Conservation (phyloP, 1,284 basidiomycete genomes). For the Flammula alnicola region DNA sequence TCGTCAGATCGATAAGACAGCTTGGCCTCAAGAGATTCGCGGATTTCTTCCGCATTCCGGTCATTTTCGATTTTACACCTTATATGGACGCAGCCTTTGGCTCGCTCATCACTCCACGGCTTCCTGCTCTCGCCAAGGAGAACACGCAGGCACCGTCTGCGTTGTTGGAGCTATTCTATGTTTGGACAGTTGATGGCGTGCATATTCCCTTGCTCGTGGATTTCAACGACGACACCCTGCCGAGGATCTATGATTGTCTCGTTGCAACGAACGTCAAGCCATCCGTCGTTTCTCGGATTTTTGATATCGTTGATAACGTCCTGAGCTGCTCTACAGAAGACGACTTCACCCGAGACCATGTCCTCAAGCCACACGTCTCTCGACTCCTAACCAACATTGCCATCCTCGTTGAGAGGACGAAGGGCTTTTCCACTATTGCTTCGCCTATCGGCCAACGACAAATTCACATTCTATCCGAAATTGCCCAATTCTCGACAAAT, state of each 20-base stretch:
- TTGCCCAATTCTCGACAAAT: constrained; percentile 80
- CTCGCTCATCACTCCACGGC: constrained; percentile 82
- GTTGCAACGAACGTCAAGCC: constrained; percentile 88
- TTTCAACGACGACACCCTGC: constrained; percentile 74
- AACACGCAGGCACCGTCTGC: constrained; percentile 94
- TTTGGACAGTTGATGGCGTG: constrained; percentile 72
- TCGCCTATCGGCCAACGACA: constrained; percentile 85
- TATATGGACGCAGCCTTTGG: constrained; percentile 76
- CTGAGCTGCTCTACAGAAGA: constrained; percentile 62
- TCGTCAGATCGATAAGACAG: constrained; percentile 73
- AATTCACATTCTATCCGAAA: constrained; percentile 79
- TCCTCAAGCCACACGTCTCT: constrained; percentile 82
- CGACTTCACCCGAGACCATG: constrained; percentile 50
- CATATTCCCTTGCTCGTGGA: constrained; percentile 69
- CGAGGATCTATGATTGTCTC: constrained; percentile 83
- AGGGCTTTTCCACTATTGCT: constrained; percentile 57
- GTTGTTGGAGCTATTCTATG: constrained; percentile 84
- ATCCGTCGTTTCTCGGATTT: constrained; percentile 77
- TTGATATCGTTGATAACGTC: constrained; percentile 86
- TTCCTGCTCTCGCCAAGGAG: constrained; percentile 78
- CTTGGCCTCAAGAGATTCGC: constrained; percentile 86
- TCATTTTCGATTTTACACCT: constrained; percentile 75
- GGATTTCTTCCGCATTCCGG: constrained; percentile 83
- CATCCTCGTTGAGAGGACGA: constrained; percentile 67
- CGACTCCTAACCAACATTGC: constrained; percentile 78